Conservation (phyloP, 2,329 filamentous ascomycete genomes). For the Teratosphaeria gauchensis region DNA sequence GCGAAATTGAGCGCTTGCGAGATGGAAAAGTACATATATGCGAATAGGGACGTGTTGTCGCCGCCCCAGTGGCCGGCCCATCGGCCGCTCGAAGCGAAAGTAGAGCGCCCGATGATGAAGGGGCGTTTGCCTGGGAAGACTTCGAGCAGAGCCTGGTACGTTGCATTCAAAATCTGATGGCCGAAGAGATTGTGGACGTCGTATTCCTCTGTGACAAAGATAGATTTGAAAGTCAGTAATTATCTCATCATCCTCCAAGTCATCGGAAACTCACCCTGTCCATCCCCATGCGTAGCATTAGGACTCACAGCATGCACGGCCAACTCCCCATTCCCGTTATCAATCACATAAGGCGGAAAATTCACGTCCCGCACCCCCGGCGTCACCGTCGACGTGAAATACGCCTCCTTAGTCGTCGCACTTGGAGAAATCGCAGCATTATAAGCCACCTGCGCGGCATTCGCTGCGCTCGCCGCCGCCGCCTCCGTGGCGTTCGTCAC, state of each 20-base stretch:
- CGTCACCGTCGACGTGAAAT: conserved; percentile 48
- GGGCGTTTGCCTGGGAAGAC: conserved; percentile 61
- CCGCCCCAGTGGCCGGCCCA: conserved; percentile 77
- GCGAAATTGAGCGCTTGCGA: conserved; percentile 67
- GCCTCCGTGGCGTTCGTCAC: conserved; percentile 21
- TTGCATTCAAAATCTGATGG: conserved; percentile 5
- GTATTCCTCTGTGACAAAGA: conserved; percentile 57
- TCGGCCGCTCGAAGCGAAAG: conserved; percentile 66
- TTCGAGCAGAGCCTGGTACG: conserved; percentile 55
- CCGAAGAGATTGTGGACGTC: conserved; percentile 76
- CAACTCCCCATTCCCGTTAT: conserved; percentile 63
- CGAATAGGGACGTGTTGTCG: conserved; percentile 52
- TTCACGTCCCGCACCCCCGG: conserved; percentile 58
- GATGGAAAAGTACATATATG: conserved; percentile 59
- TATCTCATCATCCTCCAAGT: too few relatives aligned
- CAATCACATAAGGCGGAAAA: conserved; percentile 66
- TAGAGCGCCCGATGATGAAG: conserved; percentile 75
- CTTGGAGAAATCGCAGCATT: conserved; percentile 13
- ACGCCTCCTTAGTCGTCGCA: conserved; percentile 24
- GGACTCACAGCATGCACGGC: conserved; percentile 64
- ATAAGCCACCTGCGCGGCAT: conserved; percentile 10
- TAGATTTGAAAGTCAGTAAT: too few relatives aligned
- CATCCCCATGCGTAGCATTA: conserved; percentile 58
- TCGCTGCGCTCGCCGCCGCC: conserved; percentile 13
- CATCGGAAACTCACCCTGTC: neutral